Conservation (phyloP, 2,329 filamentous ascomycete species). For the Helicocarpus griseus region DNA sequence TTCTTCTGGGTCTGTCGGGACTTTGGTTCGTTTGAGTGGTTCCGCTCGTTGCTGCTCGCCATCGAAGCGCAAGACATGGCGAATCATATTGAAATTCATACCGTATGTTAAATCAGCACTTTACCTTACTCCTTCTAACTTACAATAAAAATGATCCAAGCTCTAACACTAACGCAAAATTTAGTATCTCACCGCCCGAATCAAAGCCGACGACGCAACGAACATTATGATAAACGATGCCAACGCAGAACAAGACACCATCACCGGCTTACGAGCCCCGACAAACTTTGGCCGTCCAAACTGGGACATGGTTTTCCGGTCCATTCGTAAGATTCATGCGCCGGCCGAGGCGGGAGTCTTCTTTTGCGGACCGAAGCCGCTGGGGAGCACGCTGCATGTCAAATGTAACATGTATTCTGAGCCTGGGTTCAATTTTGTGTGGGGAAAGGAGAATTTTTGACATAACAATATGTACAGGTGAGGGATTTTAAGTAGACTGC, state of each 20-base stretch:
- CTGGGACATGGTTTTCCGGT: slow-evolving; percentile 84
- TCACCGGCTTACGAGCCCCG: slow-evolving; percentile 69
- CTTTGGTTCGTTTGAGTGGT: slow-evolving; percentile 85
- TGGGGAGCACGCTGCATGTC: slow-evolving; percentile 67
- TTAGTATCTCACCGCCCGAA: slow-evolving; percentile 72
- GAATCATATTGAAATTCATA: slow-evolving; percentile 75
- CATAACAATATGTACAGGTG: not conserved
- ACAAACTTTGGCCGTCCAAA: slow-evolving; percentile 78
- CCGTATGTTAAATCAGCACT: slow-evolving; percentile 10
- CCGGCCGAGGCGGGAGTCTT: slow-evolving; percentile 68
- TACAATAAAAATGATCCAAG: not conserved
- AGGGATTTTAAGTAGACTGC: not conserved
- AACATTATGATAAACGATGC: slow-evolving; percentile 92
- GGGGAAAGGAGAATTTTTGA: slow-evolving; percentile 47
- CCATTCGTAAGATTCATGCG: slow-evolving; percentile 67
- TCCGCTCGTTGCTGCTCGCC: slow-evolving; percentile 69
- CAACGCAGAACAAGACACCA: slow-evolving; percentile 73
- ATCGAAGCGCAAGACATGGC: slow-evolving; percentile 81
- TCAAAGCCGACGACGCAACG: slow-evolving; percentile 74
- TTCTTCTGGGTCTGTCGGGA: slow-evolving; percentile 91
- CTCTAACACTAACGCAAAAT: not conserved
- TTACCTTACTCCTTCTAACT: not conserved
- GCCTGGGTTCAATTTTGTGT: slow-evolving; percentile 54
- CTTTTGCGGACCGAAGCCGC: slow-evolving; percentile 74
- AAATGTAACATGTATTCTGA: slow-evolving; percentile 86